A percentile compares a stretch with the other conserved stretches of the same genome.
phyloP scores from a whole-genome alignment of 257 asterid species.

The Solanum okadae region DNA sequence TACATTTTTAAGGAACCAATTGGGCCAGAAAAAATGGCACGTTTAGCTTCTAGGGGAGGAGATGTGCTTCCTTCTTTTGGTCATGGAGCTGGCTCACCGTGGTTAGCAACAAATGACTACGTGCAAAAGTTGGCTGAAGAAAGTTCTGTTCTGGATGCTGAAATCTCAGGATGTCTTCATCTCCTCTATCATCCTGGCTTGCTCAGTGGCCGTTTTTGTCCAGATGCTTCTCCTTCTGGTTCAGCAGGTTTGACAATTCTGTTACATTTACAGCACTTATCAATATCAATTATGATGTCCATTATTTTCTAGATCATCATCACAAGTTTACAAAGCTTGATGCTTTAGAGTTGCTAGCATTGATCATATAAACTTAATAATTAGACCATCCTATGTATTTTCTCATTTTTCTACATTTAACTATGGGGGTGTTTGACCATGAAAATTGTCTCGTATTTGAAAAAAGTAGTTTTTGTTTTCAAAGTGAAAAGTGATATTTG shows the following conservation, averaged over 20 bases:
- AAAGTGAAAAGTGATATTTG: not conserved
- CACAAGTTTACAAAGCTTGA: not conserved
- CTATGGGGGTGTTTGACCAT: not conserved
- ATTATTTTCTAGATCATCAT: not conserved
- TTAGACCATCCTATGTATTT: not conserved
- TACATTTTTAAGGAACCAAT: conserved; percentile 84
- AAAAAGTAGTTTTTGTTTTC: not conserved
- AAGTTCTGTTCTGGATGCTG: conserved; percentile 71
- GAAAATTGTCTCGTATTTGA: not conserved
- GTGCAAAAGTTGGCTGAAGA: conserved; percentile 55
- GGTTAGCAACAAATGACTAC: conserved; percentile 73
- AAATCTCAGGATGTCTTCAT: conserved; percentile 80
- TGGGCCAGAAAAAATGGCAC: conserved; percentile 86
- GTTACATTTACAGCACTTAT: not conserved
- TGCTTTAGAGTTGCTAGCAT: not conserved
- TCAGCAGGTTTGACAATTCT: conserved; percentile 57
- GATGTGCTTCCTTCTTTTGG: conserved; percentile 94
- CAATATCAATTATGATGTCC: not conserved
- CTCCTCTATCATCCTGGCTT: conserved; percentile 87
- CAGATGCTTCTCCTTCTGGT: conserved; percentile 97
- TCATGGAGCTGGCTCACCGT: conserved; percentile 74
- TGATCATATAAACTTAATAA: not conserved
- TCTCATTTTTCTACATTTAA: not conserved
- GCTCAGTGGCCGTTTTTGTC: conserved; percentile 91
- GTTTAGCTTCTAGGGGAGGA: conserved; percentile 86